These are phyloP conservation scores for Hypoxylon lienhwacheense DNA, from an alignment of 495 filamentous ascomycete genomes.

Conservation along the genomic window DNA sequence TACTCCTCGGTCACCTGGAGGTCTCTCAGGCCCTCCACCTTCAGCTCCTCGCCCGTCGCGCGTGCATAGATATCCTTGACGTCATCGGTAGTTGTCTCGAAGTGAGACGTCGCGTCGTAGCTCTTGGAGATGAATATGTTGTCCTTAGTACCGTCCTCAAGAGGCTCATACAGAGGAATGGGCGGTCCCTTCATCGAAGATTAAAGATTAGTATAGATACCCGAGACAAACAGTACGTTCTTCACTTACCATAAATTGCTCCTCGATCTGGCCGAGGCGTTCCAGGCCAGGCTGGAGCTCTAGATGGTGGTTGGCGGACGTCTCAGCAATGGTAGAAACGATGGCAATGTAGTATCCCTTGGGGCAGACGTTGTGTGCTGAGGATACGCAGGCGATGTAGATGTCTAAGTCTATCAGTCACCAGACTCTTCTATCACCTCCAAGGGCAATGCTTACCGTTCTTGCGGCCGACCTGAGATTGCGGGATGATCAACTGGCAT, in stretches of 20 bases:
- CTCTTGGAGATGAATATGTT: slow-evolving; percentile 97
- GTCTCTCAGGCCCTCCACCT: slow-evolving; percentile 62
- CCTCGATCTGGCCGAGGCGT: slow-evolving; percentile 88
- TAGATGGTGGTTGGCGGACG: slow-evolving; percentile 85
- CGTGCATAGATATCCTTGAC: slow-evolving; percentile 91
- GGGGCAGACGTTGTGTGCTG: slow-evolving; percentile 96
- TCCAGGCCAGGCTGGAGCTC: slow-evolving; percentile 94
- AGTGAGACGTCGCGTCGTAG: slow-evolving; percentile 97
- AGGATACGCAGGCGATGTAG: slow-evolving; percentile 95
- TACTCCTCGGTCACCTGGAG: slow-evolving; percentile 58
- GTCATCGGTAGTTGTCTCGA: slow-evolving; percentile 89
- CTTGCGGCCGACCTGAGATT: slow-evolving; percentile 92
- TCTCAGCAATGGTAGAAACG: slow-evolving; percentile 95
- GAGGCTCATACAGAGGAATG: slow-evolving; percentile 90
- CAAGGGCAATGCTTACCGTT: slow-evolving; percentile 64
- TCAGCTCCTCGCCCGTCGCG: slow-evolving; percentile 83
- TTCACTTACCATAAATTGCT: slow-evolving; percentile 83
- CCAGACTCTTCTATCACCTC: not conserved
- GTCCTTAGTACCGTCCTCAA: slow-evolving; percentile 82
- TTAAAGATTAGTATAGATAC: not conserved
- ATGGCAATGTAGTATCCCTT: slow-evolving; percentile 99
- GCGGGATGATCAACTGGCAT: slow-evolving; percentile 94
- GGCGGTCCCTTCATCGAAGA: slow-evolving; percentile 61
- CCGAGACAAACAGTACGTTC: not conserved
- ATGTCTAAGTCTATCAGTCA: slow-evolving; percentile 64